Evolutionary conservation across 2,329 filamentous ascomycete genomes (phyloP), one percentile per base, ranked within the genome.

Genomic region (Aureobasidium zeae): DNA sequence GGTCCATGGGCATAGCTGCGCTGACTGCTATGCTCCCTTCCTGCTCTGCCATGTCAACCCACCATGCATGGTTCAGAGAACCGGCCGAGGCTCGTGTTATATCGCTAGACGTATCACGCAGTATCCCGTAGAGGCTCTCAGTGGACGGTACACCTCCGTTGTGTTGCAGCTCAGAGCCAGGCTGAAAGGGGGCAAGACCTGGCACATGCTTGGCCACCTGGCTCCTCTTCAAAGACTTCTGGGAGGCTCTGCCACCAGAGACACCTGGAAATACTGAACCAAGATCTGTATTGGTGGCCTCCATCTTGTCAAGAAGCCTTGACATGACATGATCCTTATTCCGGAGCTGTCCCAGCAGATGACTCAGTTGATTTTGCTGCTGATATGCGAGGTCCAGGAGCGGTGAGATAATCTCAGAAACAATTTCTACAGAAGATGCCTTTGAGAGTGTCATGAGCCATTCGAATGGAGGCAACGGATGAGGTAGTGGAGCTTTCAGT

Each of bases 401-500:
- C 2, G 76, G 76, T 5, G 71, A 57, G 8, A 79, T 62, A 16
- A 81, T 56, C 34, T 72, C 63, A 32, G 61, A 59, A 10, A 67
- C 71, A n/a, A 76, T 54, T 3, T 58, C 59, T 5, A 59, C 57
- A 4, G 65, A 55, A 1, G 62, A 50, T 22, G 63, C 60, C 36
- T 59, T 69, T 6, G 52, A 58, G 13, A 89, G 62, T 35, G 70
- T 61, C 45, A 87, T 68, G 0, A 71, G 71, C 84, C 85, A 89
- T 48, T 65, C 65, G 25, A 89, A 64, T 4, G 76, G 70, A 35
- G 70, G 66, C 21, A 87, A 66, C 1, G 77, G 77, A n/a, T 66
- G 60, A 1, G 81, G 79, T 10, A 89, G 67, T 7, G 71, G 62
- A 45, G 76, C 77, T 3, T 68, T 77, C 20, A 82, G 64, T 29